These are phyloP conservation scores for Sphaerulina musiva DNA, from an alignment of 2,329 filamentous ascomycete genomes.

Conservation along the genomic window DNA sequence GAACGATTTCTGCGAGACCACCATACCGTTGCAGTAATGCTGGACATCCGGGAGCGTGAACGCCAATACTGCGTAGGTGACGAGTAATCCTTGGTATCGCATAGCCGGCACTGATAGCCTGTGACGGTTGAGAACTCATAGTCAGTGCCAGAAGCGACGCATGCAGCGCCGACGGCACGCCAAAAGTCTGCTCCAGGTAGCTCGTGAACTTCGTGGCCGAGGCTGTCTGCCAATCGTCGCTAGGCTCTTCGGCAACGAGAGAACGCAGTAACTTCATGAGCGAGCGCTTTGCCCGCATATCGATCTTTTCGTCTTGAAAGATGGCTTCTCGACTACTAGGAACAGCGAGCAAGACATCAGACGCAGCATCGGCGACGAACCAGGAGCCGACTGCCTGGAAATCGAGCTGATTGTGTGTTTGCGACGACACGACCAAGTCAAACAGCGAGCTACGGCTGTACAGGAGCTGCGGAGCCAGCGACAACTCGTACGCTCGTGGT, in stretches of 20 bases:
- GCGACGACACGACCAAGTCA: constrained; percentile 76
- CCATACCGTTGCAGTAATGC: constrained; percentile 92
- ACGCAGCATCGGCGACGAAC: constrained; percentile 58
- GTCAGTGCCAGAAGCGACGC: constrained; percentile 64
- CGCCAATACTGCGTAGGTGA: constrained; percentile 78
- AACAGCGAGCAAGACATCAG: constrained; percentile 48
- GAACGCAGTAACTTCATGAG: constrained; percentile 94
- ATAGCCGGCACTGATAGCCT: constrained; percentile 55
- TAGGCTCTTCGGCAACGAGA: constrained; percentile 61
- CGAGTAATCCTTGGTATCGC: constrained; percentile 68
- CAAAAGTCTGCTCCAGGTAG: constrained; percentile 53
- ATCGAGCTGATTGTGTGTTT: constrained; percentile 81
- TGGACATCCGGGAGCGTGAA: constrained; percentile 83
- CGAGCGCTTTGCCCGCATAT: constrained; percentile 72
- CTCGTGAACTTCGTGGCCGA: constrained; percentile 50
- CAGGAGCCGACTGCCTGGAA: constrained; percentile 91
- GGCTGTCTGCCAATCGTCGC: constrained; percentile 53
- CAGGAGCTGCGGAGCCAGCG: constrained; percentile 78
- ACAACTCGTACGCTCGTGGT: constrained; percentile 73
- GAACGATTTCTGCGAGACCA: constrained; percentile 77
- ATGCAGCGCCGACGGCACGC: constrained; percentile 57
- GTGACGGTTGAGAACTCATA: constrained; percentile 56
- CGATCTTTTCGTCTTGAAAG: constrained; percentile 69
- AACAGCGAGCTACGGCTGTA: constrained; percentile 76
- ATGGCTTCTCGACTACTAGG: constrained; percentile 89